phyloP scores from a whole-genome alignment of 768 basidiomycete species.

The Kwoniella dendrophila region DNA sequence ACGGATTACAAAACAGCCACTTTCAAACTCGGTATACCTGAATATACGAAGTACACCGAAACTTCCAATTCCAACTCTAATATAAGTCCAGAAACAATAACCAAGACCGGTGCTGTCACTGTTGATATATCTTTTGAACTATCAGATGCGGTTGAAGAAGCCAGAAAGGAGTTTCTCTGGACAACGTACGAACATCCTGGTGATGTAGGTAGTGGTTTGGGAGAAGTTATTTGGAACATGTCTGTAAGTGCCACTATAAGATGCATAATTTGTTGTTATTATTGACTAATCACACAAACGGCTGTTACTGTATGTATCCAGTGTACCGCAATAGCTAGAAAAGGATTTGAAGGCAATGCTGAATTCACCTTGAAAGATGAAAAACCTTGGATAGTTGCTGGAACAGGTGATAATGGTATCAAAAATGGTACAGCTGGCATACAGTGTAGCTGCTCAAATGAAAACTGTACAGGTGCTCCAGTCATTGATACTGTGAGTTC shows the following conservation, averaged over 20 bases:
- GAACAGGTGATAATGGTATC: not conserved
- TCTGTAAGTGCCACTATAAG: not conserved
- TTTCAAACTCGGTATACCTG: conserved; percentile 4
- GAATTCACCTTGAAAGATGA: conserved; percentile 5
- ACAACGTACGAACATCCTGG: not conserved
- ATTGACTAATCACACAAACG: not conserved
- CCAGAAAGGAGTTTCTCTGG: not conserved
- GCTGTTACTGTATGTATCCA: not conserved
- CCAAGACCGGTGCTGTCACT: not conserved
- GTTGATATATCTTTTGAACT: not conserved
- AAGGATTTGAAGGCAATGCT: not conserved
- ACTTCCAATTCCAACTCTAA: too few relatives aligned
- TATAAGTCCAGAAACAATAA: too few relatives aligned
- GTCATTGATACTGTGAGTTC: conserved; percentile 8
- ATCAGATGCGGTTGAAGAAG: not conserved
- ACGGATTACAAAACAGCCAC: not conserved
- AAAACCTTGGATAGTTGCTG: conserved; percentile 6
- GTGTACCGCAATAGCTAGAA: conserved; percentile 2
- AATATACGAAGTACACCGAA: not conserved
- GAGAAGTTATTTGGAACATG: conserved; percentile 1
- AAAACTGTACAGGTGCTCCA: not conserved
- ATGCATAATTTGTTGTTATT: not conserved
- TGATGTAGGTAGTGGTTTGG: not conserved
- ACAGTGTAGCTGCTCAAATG: not conserved
- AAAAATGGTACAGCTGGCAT: not conserved